These are phyloP conservation scores for Monoraphidium neglectum DNA, from an alignment of 139 green algal genomes.

Conservation along the genomic window DNA sequence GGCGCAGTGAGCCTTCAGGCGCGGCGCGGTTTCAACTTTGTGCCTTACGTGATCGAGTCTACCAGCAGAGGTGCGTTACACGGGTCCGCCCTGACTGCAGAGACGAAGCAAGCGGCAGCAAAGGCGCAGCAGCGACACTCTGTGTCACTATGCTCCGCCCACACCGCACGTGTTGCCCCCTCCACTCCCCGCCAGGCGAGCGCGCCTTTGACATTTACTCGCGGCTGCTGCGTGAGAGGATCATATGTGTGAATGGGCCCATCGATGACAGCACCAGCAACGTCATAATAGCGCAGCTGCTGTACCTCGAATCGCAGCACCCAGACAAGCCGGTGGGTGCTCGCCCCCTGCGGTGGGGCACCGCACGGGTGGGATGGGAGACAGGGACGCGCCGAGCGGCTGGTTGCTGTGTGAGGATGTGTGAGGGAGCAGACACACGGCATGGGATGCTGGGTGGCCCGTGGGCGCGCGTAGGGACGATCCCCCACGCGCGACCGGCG, in stretches of 20 bases:
- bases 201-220: slow-evolving; percentile 95
- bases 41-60: slow-evolving; percentile 30
- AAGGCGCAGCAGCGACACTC: background rate
- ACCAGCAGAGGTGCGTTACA: slow-evolving; percentile 15
- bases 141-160: background rate
- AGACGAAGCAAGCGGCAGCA: background rate
- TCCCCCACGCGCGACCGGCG: no score
- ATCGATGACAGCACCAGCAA: slow-evolving; percentile 87
- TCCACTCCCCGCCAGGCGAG: no score
- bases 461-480: no score
- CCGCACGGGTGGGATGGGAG: no score
- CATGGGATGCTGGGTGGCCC: no score
- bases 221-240: slow-evolving; percentile 88
- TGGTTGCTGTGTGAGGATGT: no score
- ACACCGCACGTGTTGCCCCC: no score
- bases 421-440: no score
- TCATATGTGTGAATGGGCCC: slow-evolving; percentile 83
- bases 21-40: slow-evolving; percentile 25
- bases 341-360: no score
- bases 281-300: slow-evolving; percentile 88
- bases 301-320: slow-evolving; percentile 94
- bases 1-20: background rate
- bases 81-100: background rate
- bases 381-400: no score
- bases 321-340: slow-evolving; percentile 90